Conservation (phyloP, 768 basidiomycete genomes). For the Naematelia aurantialba region DNA sequence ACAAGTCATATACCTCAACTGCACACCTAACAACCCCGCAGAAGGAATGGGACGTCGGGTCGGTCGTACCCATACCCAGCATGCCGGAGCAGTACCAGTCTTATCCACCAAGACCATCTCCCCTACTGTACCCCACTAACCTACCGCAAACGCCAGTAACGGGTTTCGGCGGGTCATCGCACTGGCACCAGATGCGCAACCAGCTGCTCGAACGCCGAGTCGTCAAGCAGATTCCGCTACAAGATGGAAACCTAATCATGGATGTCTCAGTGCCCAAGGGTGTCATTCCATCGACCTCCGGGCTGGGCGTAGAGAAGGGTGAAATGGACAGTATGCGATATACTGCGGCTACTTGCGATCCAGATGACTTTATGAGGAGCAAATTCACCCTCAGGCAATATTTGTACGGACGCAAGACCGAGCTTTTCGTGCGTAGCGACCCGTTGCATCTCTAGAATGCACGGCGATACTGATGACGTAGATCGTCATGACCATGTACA, state of each 20-base stretch:
- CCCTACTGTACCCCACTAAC: constrained; percentile 6
- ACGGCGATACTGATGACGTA: constrained; percentile 59
- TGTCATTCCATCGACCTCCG: constrained; percentile 59
- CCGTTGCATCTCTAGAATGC: constrained; percentile 50
- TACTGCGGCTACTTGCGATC: constrained; percentile 45
- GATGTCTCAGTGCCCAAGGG: constrained; percentile 75
- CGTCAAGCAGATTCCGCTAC: constrained; percentile 64
- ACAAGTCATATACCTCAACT: constrained; percentile 36
- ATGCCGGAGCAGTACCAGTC: not conserved
- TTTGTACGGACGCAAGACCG: constrained; percentile 57
- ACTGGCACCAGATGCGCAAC: constrained; percentile 41
- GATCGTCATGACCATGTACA: constrained; percentile 50
- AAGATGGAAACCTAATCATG: constrained; percentile 77
- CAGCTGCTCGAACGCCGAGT: constrained; percentile 38
- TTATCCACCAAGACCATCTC: constrained; percentile 27
- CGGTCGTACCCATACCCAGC: constrained; percentile 23
- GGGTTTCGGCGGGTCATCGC: constrained; percentile 25
- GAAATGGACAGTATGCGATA: constrained; percentile 42
- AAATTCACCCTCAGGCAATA: constrained; percentile 76
- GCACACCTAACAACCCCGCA: constrained; percentile 28
- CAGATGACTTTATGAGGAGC: constrained; percentile 55
- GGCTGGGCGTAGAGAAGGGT: constrained; percentile 41
- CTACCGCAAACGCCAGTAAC: constrained; percentile 8
- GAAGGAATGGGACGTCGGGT: constrained; percentile 40
- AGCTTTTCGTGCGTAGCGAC: constrained; percentile 38